Evolutionary conservation across 108 stramenopile genomes (phyloP).

Genomic region (Chaetoceros muelleri): DNA sequence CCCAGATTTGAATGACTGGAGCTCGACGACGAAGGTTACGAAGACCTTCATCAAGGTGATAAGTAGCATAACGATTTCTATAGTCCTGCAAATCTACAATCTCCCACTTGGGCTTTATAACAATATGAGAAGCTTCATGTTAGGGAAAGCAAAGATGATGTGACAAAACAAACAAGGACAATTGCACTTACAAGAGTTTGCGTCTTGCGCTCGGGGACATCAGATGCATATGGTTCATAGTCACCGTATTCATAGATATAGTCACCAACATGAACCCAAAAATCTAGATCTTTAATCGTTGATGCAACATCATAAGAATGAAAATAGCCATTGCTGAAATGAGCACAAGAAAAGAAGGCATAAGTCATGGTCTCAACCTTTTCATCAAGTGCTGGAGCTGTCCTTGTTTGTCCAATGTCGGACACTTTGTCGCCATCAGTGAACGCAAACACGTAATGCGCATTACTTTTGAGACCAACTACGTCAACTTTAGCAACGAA

Average conservation of each 20-base stretch:
- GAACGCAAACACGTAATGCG: slow-evolving; percentile 18
- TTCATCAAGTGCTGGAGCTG: slow-evolving; percentile 11
- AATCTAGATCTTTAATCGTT: slow-evolving; percentile 13
- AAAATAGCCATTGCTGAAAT: slow-evolving; percentile 22
- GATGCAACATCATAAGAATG: slow-evolving; percentile 25
- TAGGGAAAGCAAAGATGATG: too few species aligned
- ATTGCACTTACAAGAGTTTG: too few species aligned
- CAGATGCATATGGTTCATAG: slow-evolving; percentile 8
- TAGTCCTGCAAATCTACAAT: slow-evolving; percentile 14
- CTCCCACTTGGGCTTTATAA: slow-evolving; percentile 21
- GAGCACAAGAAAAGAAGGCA: slow-evolving; percentile 16
- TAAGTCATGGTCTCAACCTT: slow-evolving; percentile 13
- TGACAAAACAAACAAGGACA: too few species aligned
- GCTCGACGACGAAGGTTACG: slow-evolving; percentile 16
- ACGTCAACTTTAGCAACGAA: slow-evolving; percentile 18
- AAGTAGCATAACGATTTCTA: slow-evolving; percentile 9
- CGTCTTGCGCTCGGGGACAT: slow-evolving; percentile 5
- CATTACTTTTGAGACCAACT: slow-evolving; percentile 6
- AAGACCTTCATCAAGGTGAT: slow-evolving; percentile 12
- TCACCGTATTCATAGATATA: slow-evolving; percentile 20
- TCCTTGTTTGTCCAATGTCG: slow-evolving; percentile 14
- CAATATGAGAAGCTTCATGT: too few species aligned
- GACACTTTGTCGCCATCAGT: slow-evolving; percentile 4
- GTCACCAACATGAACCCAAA: slow-evolving; percentile 24
- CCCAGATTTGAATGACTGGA: slow-evolving; percentile 12